Percentiles rank a stretch among this genome's conserved stretches.
phyloP scores from a whole-genome alignment of 495 filamentous ascomycete genomes.

The Trichoderma erinaceum region DNA sequence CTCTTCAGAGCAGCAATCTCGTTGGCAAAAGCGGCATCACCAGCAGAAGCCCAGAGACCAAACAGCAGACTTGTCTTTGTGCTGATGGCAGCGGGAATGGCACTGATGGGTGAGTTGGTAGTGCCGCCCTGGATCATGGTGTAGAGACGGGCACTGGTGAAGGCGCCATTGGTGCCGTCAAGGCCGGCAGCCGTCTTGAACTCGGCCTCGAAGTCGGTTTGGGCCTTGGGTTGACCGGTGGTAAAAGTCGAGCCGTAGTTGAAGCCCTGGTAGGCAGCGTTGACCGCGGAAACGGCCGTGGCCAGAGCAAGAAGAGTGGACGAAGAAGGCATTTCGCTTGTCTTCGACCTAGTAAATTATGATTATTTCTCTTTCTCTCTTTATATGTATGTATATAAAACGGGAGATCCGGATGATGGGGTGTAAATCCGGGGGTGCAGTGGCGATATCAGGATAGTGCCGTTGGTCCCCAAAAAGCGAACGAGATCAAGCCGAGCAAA shows the following conservation, averaged over 20 bases:
- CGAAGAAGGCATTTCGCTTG: slow-evolving; percentile 27
- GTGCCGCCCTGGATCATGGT: slow-evolving; percentile 45
- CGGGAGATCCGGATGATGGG: background rate
- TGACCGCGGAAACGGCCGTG: slow-evolving; percentile 25
- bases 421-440: background rate
- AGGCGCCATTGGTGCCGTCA: slow-evolving; percentile 57
- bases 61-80: slow-evolving; percentile 67
- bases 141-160: slow-evolving; percentile 60
- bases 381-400: background rate
- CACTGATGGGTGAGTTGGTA: slow-evolving; percentile 53
- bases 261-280: slow-evolving; percentile 59
- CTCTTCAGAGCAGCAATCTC: slow-evolving; percentile 62
- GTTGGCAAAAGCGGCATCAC: slow-evolving; percentile 54
- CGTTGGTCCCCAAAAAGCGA: background rate
- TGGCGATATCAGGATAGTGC: background rate
- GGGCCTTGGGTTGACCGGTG: slow-evolving; percentile 54
- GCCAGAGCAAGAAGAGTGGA: slow-evolving; percentile 29
- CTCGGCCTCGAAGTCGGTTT: slow-evolving; percentile 61
- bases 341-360: background rate
- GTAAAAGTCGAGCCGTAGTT: slow-evolving; percentile 67
- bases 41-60: slow-evolving; percentile 71
- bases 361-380: background rate
- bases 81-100: slow-evolving; percentile 74
- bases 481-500: slow-evolving; percentile 7
- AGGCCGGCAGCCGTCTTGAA: slow-evolving; percentile 68